A percentile compares a stretch with the other conserved stretches of the same genome.
Conservation (phyloP, 2,329 filamentous ascomycete genomes). For the Zasmidium cellare region DNA sequence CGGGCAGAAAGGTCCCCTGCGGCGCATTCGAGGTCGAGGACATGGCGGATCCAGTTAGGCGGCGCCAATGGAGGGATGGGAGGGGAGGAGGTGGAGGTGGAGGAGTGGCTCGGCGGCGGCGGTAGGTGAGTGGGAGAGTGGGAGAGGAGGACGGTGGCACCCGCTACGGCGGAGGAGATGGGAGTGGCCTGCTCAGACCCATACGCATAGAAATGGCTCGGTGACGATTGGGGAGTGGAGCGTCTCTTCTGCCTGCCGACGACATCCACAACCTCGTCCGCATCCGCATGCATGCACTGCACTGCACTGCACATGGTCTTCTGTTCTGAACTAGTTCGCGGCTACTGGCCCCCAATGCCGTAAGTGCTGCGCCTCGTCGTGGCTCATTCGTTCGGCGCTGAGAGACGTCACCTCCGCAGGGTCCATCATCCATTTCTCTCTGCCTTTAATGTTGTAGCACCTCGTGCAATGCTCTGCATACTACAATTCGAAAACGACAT, state of each 20-base stretch:
- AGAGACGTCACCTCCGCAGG: not conserved
- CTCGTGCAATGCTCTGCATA: not conserved
- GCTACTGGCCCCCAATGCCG: not conserved
- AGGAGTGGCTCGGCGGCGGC: not conserved
- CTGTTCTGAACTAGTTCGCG: too few relatives aligned
- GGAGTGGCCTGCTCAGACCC: too few relatives aligned
- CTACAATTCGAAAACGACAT: not conserved
- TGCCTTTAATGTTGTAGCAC: not conserved
- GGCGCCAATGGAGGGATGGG: not conserved
- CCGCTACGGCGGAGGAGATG: not conserved
- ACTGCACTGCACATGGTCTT: too few relatives aligned
- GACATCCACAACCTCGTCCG: not conserved
- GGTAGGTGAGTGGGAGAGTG: not conserved
- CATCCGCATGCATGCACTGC: too few relatives aligned
- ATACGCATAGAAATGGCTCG: too few relatives aligned
- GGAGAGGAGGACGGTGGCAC: not conserved
- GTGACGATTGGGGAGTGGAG: too few relatives aligned
- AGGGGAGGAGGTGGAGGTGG: not conserved
- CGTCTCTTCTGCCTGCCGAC: not conserved
- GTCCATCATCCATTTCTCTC: not conserved
- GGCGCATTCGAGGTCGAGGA: slow-evolving; percentile 27
- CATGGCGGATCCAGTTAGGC: not conserved
- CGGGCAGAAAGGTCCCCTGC: slow-evolving; percentile 80
- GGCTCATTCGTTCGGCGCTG: not conserved
- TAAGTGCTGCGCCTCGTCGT: not conserved